Percentiles rank a stretch among this genome's conserved stretches.
Conservation (phyloP, 2,329 filamentous ascomycete species). For the Sclerotinia subarctica region DNA sequence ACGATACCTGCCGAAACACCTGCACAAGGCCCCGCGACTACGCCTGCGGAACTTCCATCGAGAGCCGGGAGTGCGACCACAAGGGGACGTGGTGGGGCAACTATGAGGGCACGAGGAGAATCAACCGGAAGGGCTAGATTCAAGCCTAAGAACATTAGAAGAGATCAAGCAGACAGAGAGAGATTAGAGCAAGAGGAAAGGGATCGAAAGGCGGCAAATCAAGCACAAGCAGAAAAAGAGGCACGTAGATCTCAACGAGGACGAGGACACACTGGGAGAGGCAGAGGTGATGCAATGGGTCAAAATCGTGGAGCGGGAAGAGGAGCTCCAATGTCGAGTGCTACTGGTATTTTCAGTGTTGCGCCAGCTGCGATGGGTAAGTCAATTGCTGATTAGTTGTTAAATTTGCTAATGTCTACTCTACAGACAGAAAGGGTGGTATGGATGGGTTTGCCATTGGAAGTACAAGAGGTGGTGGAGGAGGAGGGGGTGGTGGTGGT, state of each 20-base stretch:
- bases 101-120: conserved; percentile 22
- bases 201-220: conserved; percentile 25
- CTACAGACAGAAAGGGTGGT: conserved; percentile 17
- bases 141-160: conserved; percentile 37
- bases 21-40: conserved; percentile 33
- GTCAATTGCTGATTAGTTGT: background rate
- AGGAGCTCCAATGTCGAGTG: conserved; percentile 24
- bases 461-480: conserved; percentile 6
- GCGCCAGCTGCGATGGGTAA: conserved; percentile 18
- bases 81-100: conserved; percentile 12
- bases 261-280: conserved; percentile 30
- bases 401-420: background rate
- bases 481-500: conserved; percentile 8
- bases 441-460: conserved; percentile 1
- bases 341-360: conserved; percentile 29
- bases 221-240: conserved; percentile 25
- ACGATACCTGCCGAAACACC: conserved; percentile 35
- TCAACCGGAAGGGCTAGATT: conserved; percentile 34
- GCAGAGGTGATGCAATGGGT: conserved; percentile 39
- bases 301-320: conserved; percentile 23
- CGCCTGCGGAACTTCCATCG: conserved; percentile 25
- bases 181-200: conserved; percentile 27
- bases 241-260: conserved; percentile 25
- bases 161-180: conserved; percentile 32
- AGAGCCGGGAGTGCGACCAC: conserved; percentile 10